A percentile compares a stretch with the other conserved stretches of the same genome.
phyloP scores from a whole-genome alignment of 129 eudicot genomes.

The Chrysanthemum makinoi region DNA sequence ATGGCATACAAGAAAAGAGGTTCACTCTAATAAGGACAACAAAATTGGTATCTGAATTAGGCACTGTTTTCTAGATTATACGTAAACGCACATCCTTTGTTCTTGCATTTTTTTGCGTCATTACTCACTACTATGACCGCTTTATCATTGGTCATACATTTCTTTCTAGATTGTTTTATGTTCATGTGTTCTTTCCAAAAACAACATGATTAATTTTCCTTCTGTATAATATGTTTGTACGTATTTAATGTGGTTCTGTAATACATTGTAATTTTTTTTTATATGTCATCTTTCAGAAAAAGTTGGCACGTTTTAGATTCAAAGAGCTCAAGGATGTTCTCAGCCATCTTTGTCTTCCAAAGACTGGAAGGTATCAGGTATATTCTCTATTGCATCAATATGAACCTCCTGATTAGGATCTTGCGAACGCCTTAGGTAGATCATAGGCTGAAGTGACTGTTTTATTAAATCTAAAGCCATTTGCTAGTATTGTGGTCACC shows the following conservation, averaged over 20 bases:
- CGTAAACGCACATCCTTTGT: background rate
- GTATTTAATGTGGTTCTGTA: constrained; percentile 1
- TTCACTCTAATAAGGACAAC: too few species aligned
- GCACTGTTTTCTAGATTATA: background rate
- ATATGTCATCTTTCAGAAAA: constrained; percentile 27
- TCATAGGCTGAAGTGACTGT: background rate
- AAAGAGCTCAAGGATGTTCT: constrained; percentile 59
- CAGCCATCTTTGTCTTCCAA: constrained; percentile 42
- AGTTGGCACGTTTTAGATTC: constrained; percentile 42
- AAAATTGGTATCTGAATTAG: too few species aligned
- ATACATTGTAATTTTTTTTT: background rate
- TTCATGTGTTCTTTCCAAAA: background rate
- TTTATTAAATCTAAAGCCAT: background rate
- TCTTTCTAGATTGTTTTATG: constrained; percentile 10
- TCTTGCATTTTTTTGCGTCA: background rate
- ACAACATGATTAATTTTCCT: background rate
- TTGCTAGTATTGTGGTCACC: background rate
- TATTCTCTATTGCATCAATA: constrained; percentile 15
- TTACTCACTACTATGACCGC: constrained; percentile 1
- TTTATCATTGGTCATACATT: constrained; percentile 1
- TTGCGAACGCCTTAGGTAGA: background rate
- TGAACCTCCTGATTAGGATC: background rate
- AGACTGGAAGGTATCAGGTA: constrained; percentile 62
- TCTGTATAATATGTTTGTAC: background rate
- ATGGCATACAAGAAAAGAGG: too few species aligned